Evolutionary conservation across 2,329 filamentous ascomycete species (phyloP), one percentile per base, ranked within the genome.

Genomic region (Clonostachys rhizophaga): DNA sequence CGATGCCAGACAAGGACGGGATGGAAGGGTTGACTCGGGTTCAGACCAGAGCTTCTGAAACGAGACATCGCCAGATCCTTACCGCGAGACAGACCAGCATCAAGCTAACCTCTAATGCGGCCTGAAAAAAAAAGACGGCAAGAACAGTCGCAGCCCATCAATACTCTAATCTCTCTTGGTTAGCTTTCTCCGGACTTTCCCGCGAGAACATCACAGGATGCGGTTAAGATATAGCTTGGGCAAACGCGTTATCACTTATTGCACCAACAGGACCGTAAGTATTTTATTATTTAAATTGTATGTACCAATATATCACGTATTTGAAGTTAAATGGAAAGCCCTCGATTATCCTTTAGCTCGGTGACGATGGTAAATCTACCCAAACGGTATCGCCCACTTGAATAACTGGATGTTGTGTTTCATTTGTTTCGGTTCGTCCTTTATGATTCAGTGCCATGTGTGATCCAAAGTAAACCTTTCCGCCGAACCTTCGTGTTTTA

Each of bases 381-480:
- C 52, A 50, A 1, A 71, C 69, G 7, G 42, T 12, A 48, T 83
- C 77, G 18, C 79, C 79, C 18, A 82, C 68, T 44, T 62, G 58
- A 46, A 83, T 74, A 2, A 70, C 76, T 18, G 66, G 64, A 34
- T 51, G 49, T 43, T 58, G 57, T 4, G 44, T 50, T n/a, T 56
- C 50, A 43, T 50, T 54, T 17, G 50, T 55, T 1, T 41, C 37
- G 8, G 34, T 36, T 11, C 49, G 34, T 4, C 11, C 12, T 1
- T 41, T 44, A 5, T 52, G 40, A n/a, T 68, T 59, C 52, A 80
- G 76, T 30, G 74, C 74, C 79, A 85, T 83, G 53, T 99, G 92
- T 49, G 87, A 83, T 5, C 94, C 94, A 70, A 99, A 99, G 55
- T 87, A 87, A 4, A 96, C 86, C 65, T 91, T 91, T 2, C 91